phyloP scores from a whole-genome alignment of 257 asterid genomes.

The Przewalskia tangutica region DNA sequence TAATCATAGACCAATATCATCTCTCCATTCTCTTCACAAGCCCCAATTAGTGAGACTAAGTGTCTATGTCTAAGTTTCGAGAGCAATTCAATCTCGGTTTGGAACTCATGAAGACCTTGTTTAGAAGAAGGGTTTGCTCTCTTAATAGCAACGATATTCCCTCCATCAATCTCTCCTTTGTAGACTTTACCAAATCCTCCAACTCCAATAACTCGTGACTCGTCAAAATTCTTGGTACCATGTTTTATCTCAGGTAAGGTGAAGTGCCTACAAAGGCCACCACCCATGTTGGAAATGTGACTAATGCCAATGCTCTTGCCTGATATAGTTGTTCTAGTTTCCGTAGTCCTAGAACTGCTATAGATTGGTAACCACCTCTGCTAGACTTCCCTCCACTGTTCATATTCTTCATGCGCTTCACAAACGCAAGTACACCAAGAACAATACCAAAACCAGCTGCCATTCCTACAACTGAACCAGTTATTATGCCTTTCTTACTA shows the following conservation, averaged over 20 bases:
- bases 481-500: constrained; percentile 14
- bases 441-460: constrained; percentile 18
- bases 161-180: constrained; percentile 45
- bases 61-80: constrained; percentile 72
- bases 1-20: constrained; percentile 77
- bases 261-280: constrained; percentile 55
- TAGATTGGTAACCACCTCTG: constrained; percentile 27
- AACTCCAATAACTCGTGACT: constrained; percentile 52
- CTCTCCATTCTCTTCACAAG: constrained; percentile 64
- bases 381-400: constrained; percentile 1
- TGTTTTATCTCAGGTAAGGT: constrained; percentile 41
- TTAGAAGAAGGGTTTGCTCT: constrained; percentile 53
- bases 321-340: constrained; percentile 11
- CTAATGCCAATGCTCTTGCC: constrained; percentile 28
- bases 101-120: constrained; percentile 66
- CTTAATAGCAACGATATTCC: constrained; percentile 46
- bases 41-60: constrained; percentile 66
- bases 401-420: constrained; percentile 1
- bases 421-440: constrained; percentile 15
- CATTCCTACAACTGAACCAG: constrained; percentile 25
- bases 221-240: constrained; percentile 48
- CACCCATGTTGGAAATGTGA: constrained; percentile 26
- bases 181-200: constrained; percentile 89
- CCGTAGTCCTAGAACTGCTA: constrained; percentile 26
- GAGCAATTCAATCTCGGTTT: constrained; percentile 63